Conservation (phyloP, 2,329 filamentous ascomycete species). For the Aureobasidium sp. region DNA sequence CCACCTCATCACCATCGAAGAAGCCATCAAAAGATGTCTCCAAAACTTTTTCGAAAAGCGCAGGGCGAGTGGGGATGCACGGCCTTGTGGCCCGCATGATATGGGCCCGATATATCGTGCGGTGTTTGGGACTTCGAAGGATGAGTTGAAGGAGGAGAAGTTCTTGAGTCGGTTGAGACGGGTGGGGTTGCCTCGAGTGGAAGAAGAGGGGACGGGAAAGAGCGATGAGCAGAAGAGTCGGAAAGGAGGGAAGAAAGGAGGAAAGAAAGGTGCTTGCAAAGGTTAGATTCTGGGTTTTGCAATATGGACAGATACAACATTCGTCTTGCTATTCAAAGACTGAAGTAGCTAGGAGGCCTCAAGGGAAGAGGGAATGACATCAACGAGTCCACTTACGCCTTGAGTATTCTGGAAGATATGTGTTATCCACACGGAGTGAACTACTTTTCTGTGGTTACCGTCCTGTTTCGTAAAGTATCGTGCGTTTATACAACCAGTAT, state of each 20-base stretch:
- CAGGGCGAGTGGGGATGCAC: constrained; percentile 14
- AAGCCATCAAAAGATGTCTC: constrained; percentile 6
- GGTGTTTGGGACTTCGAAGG: constrained; percentile 15
- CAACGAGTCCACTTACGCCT: too few species aligned
- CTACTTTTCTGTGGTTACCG: too few species aligned
- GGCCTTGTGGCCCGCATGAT: constrained; percentile 18
- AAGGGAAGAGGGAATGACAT: too few species aligned
- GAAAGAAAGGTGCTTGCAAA: not conserved
- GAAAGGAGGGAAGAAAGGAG: not conserved
- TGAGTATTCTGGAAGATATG: too few species aligned
- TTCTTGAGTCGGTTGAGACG: constrained; percentile 27
- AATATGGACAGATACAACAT: too few species aligned
- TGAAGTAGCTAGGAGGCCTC: too few species aligned
- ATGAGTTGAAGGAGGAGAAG: constrained; percentile 16
- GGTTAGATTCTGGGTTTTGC: not conserved
- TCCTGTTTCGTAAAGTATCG: too few species aligned
- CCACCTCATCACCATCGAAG: constrained; percentile 5
- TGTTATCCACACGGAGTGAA: too few species aligned
- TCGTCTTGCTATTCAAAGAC: too few species aligned
- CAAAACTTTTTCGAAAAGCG: constrained; percentile 16
- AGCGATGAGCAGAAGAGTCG: not conserved
- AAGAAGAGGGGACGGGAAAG: not conserved
- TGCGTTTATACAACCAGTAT: too few species aligned
- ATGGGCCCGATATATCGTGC: constrained; percentile 16
- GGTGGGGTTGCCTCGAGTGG: not conserved